Evolutionary conservation across 2,329 filamentous ascomycete genomes (phyloP).

Genomic region (Scleromitrula shiraiana): DNA sequence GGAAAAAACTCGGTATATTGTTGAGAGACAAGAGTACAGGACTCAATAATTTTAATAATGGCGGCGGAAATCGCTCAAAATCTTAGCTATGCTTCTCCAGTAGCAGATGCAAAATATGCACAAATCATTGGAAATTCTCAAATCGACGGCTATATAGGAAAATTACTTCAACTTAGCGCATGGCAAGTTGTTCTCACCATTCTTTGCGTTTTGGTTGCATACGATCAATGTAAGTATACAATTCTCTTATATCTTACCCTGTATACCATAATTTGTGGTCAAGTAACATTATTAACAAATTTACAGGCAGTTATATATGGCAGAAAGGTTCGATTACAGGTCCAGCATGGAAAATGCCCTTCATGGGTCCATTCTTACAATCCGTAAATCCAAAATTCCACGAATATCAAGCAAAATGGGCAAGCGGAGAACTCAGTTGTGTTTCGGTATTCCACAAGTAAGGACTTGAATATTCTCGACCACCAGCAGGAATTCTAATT

Average conservation of each 20-base stretch:
- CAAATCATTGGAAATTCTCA: slow-evolving; percentile 21
- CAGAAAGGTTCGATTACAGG: slow-evolving; percentile 71
- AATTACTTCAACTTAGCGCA: slow-evolving; percentile 35
- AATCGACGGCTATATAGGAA: slow-evolving; percentile 20
- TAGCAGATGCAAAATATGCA: slow-evolving; percentile 26
- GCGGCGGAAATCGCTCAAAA: slow-evolving; percentile 18
- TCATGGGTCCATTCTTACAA: slow-evolving; percentile 92
- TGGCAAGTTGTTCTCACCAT: slow-evolving; percentile 64
- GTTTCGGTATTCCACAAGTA: slow-evolving; percentile 99
- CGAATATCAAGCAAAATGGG: slow-evolving; percentile 88
- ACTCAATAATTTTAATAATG: too few relatives aligned
- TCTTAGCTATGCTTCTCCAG: slow-evolving; percentile 26
- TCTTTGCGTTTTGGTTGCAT: slow-evolving; percentile 63
- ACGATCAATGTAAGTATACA: slow-evolving; percentile 72
- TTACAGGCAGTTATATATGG: slow-evolving; percentile 62
- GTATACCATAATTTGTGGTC: too few relatives aligned
- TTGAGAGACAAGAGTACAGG: too few relatives aligned
- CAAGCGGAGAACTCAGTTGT: slow-evolving; percentile 84
- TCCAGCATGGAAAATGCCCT: slow-evolving; percentile 68
- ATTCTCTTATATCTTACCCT: background rate
- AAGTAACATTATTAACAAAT: slow-evolving; percentile 8
- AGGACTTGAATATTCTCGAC: slow-evolving; percentile 23
- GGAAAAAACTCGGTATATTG: too few relatives aligned
- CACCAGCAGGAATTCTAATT: background rate
- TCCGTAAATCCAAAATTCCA: slow-evolving; percentile 88